Evolutionary conservation across 305 asterid genomes (phyloP).

Genomic region (Solanum aculeatissimum): DNA sequence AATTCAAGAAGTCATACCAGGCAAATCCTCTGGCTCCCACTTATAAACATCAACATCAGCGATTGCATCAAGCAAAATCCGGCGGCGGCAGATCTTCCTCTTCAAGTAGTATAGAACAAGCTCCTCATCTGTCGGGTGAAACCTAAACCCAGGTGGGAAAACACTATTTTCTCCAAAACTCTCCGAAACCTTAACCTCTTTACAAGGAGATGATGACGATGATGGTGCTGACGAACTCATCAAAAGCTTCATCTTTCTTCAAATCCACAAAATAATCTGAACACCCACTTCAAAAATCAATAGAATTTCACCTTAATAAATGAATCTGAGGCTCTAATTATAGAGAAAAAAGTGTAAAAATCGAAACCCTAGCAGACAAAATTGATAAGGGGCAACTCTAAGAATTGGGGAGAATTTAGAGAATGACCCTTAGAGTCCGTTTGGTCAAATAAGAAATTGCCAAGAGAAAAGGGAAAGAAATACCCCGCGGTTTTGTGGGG

Average conservation of each 20-base stretch:
- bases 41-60: constrained; percentile 80
- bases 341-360: neutral
- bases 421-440: neutral
- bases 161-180: constrained; percentile 14
- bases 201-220: neutral
- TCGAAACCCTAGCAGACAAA: neutral
- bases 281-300: neutral
- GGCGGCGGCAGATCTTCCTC: constrained; percentile 66
- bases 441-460: neutral
- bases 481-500: neutral
- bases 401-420: neutral
- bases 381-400: neutral
- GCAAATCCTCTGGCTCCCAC: constrained; percentile 91
- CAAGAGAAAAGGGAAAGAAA: neutral
- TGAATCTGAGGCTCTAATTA: neutral
- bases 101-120: constrained; percentile 68
- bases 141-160: constrained; percentile 86
- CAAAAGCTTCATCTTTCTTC: neutral
- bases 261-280: neutral
- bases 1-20: constrained; percentile 35
- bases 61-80: constrained; percentile 48
- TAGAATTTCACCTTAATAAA: neutral
- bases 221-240: neutral
- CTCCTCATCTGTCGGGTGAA: constrained; percentile 97
- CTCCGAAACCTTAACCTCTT: constrained; percentile 9